phyloP scores from a whole-genome alignment of 2,329 filamentous ascomycete species.

The Fusarium concolor region DNA sequence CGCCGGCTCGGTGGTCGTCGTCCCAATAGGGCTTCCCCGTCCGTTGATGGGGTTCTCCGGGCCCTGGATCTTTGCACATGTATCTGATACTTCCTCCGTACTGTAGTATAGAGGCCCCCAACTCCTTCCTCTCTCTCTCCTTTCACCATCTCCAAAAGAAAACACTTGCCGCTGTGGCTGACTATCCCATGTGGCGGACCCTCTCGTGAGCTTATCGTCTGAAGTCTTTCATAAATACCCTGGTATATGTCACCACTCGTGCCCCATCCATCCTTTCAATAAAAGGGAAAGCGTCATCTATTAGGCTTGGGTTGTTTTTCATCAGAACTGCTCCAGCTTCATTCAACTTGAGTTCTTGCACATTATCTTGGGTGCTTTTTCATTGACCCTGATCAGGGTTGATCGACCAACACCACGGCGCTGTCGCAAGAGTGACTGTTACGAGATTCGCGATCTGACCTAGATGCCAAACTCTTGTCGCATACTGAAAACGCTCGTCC shows the following conservation, averaged over 20 bases:
- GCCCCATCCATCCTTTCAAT: slow-evolving; percentile 40
- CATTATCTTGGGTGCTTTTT: slow-evolving; percentile 12
- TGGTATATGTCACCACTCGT: slow-evolving; percentile 36
- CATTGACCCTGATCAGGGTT: slow-evolving; percentile 18
- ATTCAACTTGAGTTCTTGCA: slow-evolving; percentile 22
- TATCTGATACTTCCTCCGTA: slow-evolving; percentile 40
- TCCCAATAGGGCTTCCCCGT: slow-evolving; percentile 42
- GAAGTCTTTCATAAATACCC: slow-evolving; percentile 33
- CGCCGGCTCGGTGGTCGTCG: slow-evolving; percentile 28
- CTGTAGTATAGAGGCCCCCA: slow-evolving; percentile 37
- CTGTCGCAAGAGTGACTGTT: slow-evolving; percentile 20
- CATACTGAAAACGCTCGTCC: slow-evolving; percentile 21
- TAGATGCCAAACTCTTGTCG: slow-evolving; percentile 40
- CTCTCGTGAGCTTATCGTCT: slow-evolving; percentile 36
- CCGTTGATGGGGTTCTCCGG: slow-evolving; percentile 39
- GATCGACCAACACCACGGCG: slow-evolving; percentile 13
- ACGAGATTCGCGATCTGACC: slow-evolving; percentile 25
- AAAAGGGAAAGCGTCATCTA: slow-evolving; percentile 43
- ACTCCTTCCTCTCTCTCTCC: slow-evolving; percentile 7
- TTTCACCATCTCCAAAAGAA: slow-evolving; percentile 38
- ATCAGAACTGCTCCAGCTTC: slow-evolving; percentile 32
- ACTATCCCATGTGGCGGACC: slow-evolving; percentile 34
- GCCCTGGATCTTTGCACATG: slow-evolving; percentile 34
- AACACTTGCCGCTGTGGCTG: slow-evolving; percentile 38
- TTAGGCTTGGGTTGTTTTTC: slow-evolving; percentile 28